phyloP scores from a whole-genome alignment of 305 asterid species.

The Ilex paraguariensis region DNA sequence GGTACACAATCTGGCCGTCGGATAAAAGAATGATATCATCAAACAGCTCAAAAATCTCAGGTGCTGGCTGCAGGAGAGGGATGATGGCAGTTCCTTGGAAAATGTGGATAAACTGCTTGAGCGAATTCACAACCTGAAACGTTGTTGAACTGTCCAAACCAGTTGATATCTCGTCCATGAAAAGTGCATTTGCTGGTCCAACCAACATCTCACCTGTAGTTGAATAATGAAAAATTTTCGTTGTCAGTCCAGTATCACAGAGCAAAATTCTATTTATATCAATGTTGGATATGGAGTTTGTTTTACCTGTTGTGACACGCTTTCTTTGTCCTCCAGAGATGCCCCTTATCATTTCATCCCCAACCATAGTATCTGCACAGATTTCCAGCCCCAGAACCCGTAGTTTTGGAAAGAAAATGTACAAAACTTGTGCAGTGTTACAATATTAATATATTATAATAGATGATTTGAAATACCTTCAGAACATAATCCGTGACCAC shows the following conservation, averaged over 20 bases:
- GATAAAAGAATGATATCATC: conserved; percentile 77
- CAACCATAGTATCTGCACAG: conserved; percentile 80
- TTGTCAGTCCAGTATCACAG: no score
- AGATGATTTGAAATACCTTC: conserved; percentile 26
- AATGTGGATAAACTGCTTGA: conserved; percentile 55
- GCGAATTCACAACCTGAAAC: conserved; percentile 63
- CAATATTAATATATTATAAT: no score
- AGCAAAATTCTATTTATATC: no score
- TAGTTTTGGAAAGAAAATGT: conserved; percentile 3
- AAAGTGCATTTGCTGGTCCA: conserved; percentile 72
- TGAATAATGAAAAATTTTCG: no score
- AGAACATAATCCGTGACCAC: conserved; percentile 58
- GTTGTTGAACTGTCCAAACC: conserved; percentile 94
- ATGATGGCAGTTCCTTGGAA: conserved; percentile 71
- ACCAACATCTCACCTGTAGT: conserved; percentile 80
- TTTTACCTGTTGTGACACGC: conserved; percentile 72
- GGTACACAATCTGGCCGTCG: conserved; percentile 67
- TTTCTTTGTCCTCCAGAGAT: conserved; percentile 90
- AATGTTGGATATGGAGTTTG: neutral
- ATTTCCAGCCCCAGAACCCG: conserved; percentile 73
- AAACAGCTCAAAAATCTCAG: conserved; percentile 75
- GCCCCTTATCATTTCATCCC: conserved; percentile 75
- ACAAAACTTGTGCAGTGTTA: neutral
- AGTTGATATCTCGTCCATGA: conserved; percentile 95
- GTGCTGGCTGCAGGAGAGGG: conserved; percentile 88